These are phyloP conservation scores for Haematococcus lacustris DNA, from an alignment of 139 green algal species.

Conservation along the genomic window DNA sequence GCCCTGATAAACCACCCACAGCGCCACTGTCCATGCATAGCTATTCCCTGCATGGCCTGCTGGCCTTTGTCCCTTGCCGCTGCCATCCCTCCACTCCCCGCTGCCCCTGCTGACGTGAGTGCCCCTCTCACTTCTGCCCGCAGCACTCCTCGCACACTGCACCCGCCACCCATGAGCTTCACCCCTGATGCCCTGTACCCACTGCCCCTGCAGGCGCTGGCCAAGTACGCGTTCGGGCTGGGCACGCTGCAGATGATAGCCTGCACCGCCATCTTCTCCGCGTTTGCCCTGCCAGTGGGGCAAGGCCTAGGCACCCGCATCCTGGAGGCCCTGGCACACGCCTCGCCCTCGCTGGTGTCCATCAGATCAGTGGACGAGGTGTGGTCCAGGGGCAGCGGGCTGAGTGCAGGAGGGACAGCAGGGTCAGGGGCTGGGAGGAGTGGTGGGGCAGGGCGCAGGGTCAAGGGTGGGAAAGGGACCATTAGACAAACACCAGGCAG, in stretches of 20 bases:
- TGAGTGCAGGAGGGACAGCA: not conserved
- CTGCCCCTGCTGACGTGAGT: too few relatives aligned
- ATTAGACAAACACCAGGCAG: too few relatives aligned
- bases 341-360: constrained; percentile 44
- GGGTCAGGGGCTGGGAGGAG: not conserved
- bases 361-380: constrained; percentile 52
- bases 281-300: constrained; percentile 69
- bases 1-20: too few relatives aligned
- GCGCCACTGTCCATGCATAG: too few relatives aligned
- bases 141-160: too few relatives aligned
- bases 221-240: constrained; percentile 92
- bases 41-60: too few relatives aligned
- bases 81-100: too few relatives aligned
- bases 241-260: constrained; percentile 75
- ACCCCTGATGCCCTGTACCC: too few relatives aligned
- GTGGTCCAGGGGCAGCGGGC: constrained; percentile 2
- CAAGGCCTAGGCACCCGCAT: constrained; percentile 72
- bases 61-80: too few relatives aligned
- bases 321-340: constrained; percentile 50
- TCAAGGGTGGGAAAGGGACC: not conserved
- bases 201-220: constrained; percentile 62
- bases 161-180: too few relatives aligned
- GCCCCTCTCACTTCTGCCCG: too few relatives aligned
- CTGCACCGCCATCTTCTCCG: constrained; percentile 63
- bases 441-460: too few relatives aligned